These are phyloP conservation scores for Aspergillus clavatus DNA, from an alignment of 2,329 filamentous ascomycete genomes.

Conservation along the genomic window DNA sequence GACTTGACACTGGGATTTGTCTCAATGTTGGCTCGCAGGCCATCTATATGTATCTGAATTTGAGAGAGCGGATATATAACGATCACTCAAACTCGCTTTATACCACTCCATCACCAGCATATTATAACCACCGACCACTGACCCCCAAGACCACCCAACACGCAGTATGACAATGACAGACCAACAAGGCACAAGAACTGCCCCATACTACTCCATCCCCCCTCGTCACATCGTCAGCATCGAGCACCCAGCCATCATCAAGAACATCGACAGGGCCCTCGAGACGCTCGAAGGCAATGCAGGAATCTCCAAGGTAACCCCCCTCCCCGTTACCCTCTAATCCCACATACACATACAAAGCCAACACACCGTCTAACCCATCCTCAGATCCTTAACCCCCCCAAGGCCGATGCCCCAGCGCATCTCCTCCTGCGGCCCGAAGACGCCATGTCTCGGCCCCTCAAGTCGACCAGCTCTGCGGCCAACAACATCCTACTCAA, in stretches of 20 bases:
- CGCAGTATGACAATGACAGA: slow-evolving; percentile 19
- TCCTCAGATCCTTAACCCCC: slow-evolving; percentile 42
- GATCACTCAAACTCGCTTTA: too few species aligned
- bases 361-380: slow-evolving; percentile 5
- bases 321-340: too few species aligned
- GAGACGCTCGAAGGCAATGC: slow-evolving; percentile 56
- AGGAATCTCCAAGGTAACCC: slow-evolving; percentile 49
- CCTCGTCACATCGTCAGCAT: slow-evolving; percentile 53
- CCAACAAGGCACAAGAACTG: slow-evolving; percentile 24
- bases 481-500: slow-evolving; percentile 84
- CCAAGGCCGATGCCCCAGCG: slow-evolving; percentile 46
- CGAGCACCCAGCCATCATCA: slow-evolving; percentile 64
- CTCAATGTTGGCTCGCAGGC: too few species aligned
- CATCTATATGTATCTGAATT: too few species aligned
- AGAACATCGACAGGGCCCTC: slow-evolving; percentile 60
- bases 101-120: too few species aligned
- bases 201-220: slow-evolving; percentile 51
- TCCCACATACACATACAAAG: not conserved
- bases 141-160: too few species aligned
- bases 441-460: slow-evolving; percentile 71
- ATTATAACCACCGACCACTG: too few species aligned
- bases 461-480: slow-evolving; percentile 68
- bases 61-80: too few species aligned
- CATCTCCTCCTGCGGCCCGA: slow-evolving; percentile 75
- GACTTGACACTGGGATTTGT: too few species aligned